A percentile compares a stretch with the other conserved stretches of the same genome.
Evolutionary conservation across 2,329 filamentous ascomycete genomes (phyloP).

Genomic region (Penicillium sp.): DNA sequence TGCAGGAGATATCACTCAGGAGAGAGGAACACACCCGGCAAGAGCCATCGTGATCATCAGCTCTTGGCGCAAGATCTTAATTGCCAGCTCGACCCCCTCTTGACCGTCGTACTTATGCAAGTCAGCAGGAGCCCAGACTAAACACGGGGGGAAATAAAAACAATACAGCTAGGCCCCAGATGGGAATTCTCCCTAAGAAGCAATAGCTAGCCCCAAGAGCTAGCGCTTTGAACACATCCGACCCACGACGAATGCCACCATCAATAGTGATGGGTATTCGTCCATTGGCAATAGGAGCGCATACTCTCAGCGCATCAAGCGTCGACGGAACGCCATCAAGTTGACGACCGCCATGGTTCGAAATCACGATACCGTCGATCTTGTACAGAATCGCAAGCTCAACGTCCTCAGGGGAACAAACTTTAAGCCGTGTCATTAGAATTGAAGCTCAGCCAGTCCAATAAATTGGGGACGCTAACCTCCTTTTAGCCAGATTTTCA

Average conservation of each 20-base stretch:
- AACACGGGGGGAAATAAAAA: neutral
- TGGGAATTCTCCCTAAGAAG: conserved; percentile 33
- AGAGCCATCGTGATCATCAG: conserved; percentile 31
- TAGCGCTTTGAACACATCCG: conserved; percentile 39
- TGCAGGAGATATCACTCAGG: neutral
- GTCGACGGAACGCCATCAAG: conserved; percentile 40
- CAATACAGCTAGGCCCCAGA: conserved; percentile 35
- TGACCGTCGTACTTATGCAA: conserved; percentile 32
- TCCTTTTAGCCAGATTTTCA: conserved; percentile 42
- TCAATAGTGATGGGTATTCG: conserved; percentile 35
- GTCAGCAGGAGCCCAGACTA: conserved; percentile 1
- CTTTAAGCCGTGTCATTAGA: conserved; percentile 5
- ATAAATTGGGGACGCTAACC: conserved; percentile 21
- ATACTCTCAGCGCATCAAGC: conserved; percentile 34
- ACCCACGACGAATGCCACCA: conserved; percentile 35
- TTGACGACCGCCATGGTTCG: conserved; percentile 41
- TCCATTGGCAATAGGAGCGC: conserved; percentile 27
- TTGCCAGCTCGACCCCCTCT: conserved; percentile 34
- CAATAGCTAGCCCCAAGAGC: conserved; percentile 34
- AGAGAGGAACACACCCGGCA: neutral
- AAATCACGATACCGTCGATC: conserved; percentile 38
- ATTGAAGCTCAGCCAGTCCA: neutral
- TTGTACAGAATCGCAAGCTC: conserved; percentile 35
- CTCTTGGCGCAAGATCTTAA: conserved; percentile 33
- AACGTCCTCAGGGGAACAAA: conserved; percentile 36